Conservation (phyloP, 164 flowering plant species). For the Protea cynaroides region DNA sequence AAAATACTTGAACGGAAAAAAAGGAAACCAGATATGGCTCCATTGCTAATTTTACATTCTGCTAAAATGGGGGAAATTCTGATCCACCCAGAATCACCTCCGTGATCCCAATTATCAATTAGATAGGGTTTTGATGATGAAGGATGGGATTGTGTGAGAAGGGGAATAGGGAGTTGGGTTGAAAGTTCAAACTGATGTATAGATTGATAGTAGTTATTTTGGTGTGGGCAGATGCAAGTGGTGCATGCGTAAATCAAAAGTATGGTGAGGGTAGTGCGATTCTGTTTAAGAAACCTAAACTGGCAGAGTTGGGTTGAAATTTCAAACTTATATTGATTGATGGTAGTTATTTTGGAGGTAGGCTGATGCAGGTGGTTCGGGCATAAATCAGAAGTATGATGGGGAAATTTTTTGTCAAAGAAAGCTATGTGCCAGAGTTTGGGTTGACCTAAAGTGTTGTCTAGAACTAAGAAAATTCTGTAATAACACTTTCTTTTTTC, state of each 20-base stretch:
- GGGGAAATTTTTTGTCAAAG: background rate
- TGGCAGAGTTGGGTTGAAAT: too few species aligned
- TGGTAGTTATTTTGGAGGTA: too few species aligned
- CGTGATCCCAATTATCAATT: background rate
- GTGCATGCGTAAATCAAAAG: background rate
- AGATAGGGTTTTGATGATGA: background rate
- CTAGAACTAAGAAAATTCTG: too few species aligned
- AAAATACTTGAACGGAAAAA: background rate
- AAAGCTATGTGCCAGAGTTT: background rate
- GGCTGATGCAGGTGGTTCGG: too few species aligned
- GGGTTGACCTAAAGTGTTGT: too few species aligned
- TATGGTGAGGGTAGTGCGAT: background rate
- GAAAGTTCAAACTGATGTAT: background rate
- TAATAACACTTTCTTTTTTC: too few species aligned
- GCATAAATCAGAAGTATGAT: too few species aligned
- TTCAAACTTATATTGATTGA: too few species aligned
- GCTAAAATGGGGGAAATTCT: too few species aligned
- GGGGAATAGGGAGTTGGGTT: background rate
- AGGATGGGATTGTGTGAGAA: background rate
- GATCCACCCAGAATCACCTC: background rate
- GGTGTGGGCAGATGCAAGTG: background rate
- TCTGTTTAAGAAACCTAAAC: background rate
- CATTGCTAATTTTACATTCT: too few species aligned
- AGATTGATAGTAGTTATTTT: background rate
- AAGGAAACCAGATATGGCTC: background rate